These are phyloP conservation scores for Myriosclerotinia scirpicola DNA, from an alignment of 2,329 filamentous ascomycete genomes.

Conservation along the genomic window DNA sequence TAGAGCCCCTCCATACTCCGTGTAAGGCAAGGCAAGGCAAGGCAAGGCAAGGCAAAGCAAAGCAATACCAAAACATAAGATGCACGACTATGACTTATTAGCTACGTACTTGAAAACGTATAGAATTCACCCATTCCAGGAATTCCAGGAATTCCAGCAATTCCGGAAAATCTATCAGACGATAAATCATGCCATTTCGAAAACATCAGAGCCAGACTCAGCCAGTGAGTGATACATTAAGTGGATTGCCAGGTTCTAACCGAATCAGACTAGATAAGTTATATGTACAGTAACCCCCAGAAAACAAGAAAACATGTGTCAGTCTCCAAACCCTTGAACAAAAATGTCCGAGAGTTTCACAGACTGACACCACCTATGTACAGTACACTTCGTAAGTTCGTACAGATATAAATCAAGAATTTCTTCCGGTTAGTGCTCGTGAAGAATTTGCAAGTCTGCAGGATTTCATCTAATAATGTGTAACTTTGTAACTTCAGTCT, in stretches of 20 bases:
- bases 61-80: not conserved
- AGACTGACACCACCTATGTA: no score
- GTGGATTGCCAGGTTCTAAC: slow-evolving; percentile 8
- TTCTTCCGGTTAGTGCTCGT: not conserved
- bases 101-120: not conserved
- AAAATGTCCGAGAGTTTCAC: not conserved
- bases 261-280: not conserved
- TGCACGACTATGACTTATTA: not conserved
- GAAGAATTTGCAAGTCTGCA: no score
- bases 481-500: no score
- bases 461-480: no score
- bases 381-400: no score
- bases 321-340: not conserved
- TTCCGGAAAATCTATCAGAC: slow-evolving; percentile 2
- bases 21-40: no score
- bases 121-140: not conserved
- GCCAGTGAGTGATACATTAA: not conserved
- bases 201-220: not conserved
- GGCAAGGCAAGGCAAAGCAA: no score
- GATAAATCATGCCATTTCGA: slow-evolving; percentile 24
- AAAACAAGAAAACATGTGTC: slow-evolving; percentile 4
- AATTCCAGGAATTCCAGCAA: not conserved
- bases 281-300: no score
- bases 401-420: not conserved
- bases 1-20: not conserved